These are phyloP conservation scores for Pythium utonaiense DNA, from an alignment of 352 stramenopile genomes.

Conservation along the genomic window DNA sequence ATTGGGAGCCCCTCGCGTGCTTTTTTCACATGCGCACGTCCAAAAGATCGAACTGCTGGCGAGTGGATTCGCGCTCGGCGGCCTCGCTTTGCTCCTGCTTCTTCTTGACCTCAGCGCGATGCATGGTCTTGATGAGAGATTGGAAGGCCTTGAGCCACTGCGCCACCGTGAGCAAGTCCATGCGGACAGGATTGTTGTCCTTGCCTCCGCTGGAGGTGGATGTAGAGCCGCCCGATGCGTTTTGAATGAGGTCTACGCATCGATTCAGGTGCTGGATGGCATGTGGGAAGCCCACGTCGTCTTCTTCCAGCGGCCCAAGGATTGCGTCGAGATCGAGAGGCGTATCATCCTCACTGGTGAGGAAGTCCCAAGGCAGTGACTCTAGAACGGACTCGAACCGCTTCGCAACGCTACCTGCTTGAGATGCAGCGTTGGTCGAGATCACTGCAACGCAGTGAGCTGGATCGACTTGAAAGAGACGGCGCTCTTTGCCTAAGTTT, in stretches of 20 bases:
- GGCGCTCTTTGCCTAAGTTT: conserved; percentile 63
- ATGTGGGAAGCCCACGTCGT: conserved; percentile 53
- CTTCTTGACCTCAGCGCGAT: conserved; percentile 54
- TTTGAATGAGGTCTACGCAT: conserved; percentile 56
- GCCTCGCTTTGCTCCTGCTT: conserved; percentile 16
- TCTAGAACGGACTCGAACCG: conserved; percentile 45
- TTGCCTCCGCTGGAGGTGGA: conserved; percentile 13
- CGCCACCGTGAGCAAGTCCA: conserved; percentile 48
- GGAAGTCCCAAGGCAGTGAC: conserved; percentile 33
- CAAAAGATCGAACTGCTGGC: conserved; percentile 12
- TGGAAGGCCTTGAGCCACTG: conserved; percentile 72
- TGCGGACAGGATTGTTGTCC: conserved; percentile 33
- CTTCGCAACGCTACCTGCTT: conserved; percentile 28
- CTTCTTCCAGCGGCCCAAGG: conserved; percentile 44
- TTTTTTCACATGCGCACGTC: conserved; percentile 22
- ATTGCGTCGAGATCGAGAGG: conserved; percentile 30
- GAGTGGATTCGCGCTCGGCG: conserved; percentile 6
- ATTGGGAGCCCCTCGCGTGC: too few relatives aligned
- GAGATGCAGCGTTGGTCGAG: conserved; percentile 29
- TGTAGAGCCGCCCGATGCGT: conserved; percentile 14
- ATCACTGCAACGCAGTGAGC: conserved; percentile 66
- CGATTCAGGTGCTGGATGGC: conserved; percentile 57
- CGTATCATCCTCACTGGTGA: conserved; percentile 17
- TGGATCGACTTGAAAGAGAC: conserved; percentile 65
- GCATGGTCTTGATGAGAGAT: conserved; percentile 48